These are phyloP conservation scores for Schoenoplectus triqueter DNA, from an alignment of 202 grass and related monocot genomes.

Conservation along the genomic window DNA sequence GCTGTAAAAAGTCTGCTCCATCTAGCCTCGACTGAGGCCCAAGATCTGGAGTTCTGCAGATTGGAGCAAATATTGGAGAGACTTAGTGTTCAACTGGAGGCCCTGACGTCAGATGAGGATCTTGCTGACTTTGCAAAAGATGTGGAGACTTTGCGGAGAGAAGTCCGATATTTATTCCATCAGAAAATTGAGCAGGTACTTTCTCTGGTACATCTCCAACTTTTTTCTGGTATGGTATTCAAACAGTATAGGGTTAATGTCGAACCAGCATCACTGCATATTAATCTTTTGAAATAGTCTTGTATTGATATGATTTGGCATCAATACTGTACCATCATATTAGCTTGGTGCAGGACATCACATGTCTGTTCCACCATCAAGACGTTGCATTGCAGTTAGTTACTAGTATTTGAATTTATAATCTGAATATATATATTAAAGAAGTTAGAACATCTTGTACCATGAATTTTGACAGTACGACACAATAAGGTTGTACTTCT, in stretches of 20 bases:
- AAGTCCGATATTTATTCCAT: conserved; percentile 66
- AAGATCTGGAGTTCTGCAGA: conserved; percentile 53
- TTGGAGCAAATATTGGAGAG: conserved; percentile 50
- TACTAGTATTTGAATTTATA: neutral
- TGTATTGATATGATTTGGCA: conserved; percentile 5
- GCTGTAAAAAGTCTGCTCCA: conserved; percentile 69
- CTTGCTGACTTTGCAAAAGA: conserved; percentile 66
- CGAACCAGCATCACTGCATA: neutral
- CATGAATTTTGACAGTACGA: too few species aligned
- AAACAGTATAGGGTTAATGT: neutral
- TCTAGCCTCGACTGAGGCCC: conserved; percentile 52
- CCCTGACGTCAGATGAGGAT: conserved; percentile 57
- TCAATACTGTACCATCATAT: neutral
- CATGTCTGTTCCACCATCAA: neutral
- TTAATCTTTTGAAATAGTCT: neutral
- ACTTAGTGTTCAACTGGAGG: conserved; percentile 66
- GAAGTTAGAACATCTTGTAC: neutral
- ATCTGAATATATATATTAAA: neutral
- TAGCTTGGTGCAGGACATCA: neutral
- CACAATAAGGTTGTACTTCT: conserved; percentile 1
- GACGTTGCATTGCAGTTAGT: neutral
- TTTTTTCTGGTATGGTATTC: neutral
- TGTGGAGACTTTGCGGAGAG: conserved; percentile 67
- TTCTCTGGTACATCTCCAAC: neutral
- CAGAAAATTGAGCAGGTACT: conserved; percentile 56